phyloP scores from a whole-genome alignment of 2,329 filamentous ascomycete genomes.

The Colletotrichum sublineola region DNA sequence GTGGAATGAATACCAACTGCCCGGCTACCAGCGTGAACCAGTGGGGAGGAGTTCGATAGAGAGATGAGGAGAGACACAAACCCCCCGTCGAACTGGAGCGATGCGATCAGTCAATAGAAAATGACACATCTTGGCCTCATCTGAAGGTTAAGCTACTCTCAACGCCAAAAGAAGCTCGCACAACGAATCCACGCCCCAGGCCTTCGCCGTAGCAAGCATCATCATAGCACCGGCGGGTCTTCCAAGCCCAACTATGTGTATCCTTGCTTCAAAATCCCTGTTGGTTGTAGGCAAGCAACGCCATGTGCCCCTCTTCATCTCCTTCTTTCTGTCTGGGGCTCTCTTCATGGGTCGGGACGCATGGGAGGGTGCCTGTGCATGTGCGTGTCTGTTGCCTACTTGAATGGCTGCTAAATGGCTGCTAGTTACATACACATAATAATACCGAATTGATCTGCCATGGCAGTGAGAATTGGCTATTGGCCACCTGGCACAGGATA shows the following conservation, averaged over 20 bases:
- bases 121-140: conserved; percentile 7
- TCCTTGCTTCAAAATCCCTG: conserved; percentile 18
- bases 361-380: neutral
- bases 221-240: conserved; percentile 13
- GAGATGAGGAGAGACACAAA: neutral
- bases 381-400: neutral
- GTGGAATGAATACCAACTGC: neutral
- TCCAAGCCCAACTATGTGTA: neutral
- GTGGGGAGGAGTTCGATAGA: conserved; percentile 13
- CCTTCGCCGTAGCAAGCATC: conserved; percentile 24
- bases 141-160: neutral
- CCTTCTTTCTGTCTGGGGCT: neutral
- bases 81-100: neutral
- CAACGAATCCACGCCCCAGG: neutral
- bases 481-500: conserved; percentile 7
- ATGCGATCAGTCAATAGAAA: neutral
- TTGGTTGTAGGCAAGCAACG: conserved; percentile 27
- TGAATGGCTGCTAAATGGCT: conserved; percentile 8
- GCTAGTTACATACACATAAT: neutral
- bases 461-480: conserved; percentile 2
- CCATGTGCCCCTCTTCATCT: conserved; percentile 7
- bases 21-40: conserved; percentile 37
- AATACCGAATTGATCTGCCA: conserved; percentile 9
- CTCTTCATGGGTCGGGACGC: neutral
- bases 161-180: neutral